These are phyloP conservation scores for Cenococcum geophilum DNA, from an alignment of 495 filamentous ascomycete genomes.

Conservation along the genomic window DNA sequence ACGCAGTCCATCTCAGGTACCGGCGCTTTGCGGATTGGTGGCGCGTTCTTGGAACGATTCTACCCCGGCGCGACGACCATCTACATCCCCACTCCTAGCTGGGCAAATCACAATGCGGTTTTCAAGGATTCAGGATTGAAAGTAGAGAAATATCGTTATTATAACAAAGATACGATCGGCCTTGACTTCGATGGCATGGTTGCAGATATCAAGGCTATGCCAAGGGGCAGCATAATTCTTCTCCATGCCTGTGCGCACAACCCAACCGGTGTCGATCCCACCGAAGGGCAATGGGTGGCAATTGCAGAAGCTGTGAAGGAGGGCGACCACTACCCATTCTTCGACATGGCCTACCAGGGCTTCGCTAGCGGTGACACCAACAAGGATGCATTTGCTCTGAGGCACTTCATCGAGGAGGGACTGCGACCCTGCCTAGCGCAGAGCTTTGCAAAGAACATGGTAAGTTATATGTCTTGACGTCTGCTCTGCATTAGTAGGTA, in stretches of 20 bases:
- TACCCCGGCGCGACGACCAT: constrained; percentile 87
- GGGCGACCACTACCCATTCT: constrained; percentile 89
- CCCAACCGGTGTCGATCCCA: constrained; percentile 95
- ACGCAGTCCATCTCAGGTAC: constrained; percentile 98
- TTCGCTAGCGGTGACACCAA: constrained; percentile 91
- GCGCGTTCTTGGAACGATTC: constrained; percentile 83
- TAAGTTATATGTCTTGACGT: constrained; percentile 35
- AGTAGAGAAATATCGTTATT: constrained; percentile 94
- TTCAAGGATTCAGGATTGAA: constrained; percentile 88
- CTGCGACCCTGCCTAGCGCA: constrained; percentile 85
- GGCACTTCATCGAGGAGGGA: constrained; percentile 87
- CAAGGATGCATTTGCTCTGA: constrained; percentile 83
- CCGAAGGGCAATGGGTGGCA: constrained; percentile 83
- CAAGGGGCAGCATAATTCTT: constrained; percentile 78
- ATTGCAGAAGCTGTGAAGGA: constrained; percentile 86
- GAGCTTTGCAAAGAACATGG: constrained; percentile 99
- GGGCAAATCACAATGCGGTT: constrained; percentile 96
- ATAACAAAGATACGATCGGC: constrained; percentile 97
- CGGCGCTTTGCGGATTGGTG: constrained; percentile 89
- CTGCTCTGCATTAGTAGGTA: neutral
- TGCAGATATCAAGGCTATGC: constrained; percentile 82
- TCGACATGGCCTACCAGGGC: constrained; percentile 99
- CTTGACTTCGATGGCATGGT: constrained; percentile 95
- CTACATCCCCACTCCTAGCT: constrained; percentile 92
- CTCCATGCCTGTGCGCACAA: constrained; percentile 98